A percentile compares a stretch with the other conserved stretches of the same genome.
Evolutionary conservation across 495 filamentous ascomycete species (phyloP).

Genomic region (Margaritispora aquatica): DNA sequence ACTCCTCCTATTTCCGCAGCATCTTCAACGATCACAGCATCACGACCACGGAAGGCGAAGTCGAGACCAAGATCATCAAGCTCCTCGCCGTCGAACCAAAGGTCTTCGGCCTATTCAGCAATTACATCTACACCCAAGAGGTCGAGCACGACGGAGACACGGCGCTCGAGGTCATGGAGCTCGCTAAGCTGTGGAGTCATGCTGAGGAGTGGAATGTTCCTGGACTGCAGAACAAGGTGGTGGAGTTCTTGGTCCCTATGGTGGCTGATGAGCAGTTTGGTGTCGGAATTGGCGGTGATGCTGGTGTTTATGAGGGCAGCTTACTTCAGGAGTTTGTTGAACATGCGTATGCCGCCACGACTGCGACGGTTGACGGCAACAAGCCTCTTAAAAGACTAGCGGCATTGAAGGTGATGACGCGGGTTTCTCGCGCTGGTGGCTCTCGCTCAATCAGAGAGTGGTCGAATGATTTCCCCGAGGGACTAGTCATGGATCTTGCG

Average conservation of each 20-base stretch:
- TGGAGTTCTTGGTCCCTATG: neutral
- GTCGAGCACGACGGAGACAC: neutral
- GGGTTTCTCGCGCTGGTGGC: neutral
- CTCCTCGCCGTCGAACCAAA: neutral
- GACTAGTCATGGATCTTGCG: neutral
- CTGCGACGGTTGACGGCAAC: neutral
- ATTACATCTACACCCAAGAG: constrained; percentile 4
- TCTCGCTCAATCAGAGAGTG: neutral
- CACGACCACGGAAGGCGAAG: too few species aligned
- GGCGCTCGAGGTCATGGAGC: neutral
- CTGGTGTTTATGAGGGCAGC: neutral
- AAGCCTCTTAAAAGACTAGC: neutral
- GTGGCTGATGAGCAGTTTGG: neutral
- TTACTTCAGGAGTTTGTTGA: neutral
- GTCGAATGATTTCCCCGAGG: neutral
- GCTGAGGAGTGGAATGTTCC: neutral
- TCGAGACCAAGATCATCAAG: neutral
- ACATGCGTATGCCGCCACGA: constrained; percentile 3
- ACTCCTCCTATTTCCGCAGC: constrained; percentile 1
- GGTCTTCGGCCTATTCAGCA: constrained; percentile 9
- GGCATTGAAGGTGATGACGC: neutral
- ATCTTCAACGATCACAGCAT: neutral
- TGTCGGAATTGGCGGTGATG: too few species aligned
- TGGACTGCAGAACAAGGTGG: neutral
- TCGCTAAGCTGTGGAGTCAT: neutral